Base-by-base conservation (phyloP, 768 basidiomycete genomes). In the Mycena polygramma region DNA sequence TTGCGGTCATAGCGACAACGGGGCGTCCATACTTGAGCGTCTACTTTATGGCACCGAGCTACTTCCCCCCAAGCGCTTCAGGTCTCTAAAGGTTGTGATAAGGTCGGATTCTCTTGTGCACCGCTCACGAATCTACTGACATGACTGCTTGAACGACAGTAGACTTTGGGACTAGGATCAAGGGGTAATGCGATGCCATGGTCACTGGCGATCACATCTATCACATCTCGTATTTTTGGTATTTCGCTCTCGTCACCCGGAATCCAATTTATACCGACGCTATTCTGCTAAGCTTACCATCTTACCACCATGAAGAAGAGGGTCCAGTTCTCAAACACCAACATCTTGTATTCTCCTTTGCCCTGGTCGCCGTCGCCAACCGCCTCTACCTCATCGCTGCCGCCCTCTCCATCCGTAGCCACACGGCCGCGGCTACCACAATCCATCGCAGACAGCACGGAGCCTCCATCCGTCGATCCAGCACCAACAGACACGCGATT, bases 291-390 rank as follows among this genome's bases (percentile, higher is more conserved):
- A 30, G 41, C 15, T 30, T 36, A 58, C 39, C 19, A 4, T 49
- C 64, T 35, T 45, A 8, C 54, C 53, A 59, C 57, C 35, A 60
- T 60, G 70, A 66, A 41, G 63, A 73, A 69, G 59, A 69, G 30
- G 30, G 72, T 73, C 41, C 72, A 70, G 6, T 73, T 73, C 57
- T 70, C 72, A 13, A 57, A 6, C 26, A 67, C 61, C 35, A 73
- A 73, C 61, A 41, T 68, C 57, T 14, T 70, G 54, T 73, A 73
- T 49, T 73, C 72, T 1, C 72, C 72, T 1, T 43, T 73, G 6
- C 63, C 68, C 2, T 70, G 68, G 72, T 70, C 68, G 45, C 45
- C 45, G 13, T 46, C 45, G 7, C 61, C 65, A 9, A 52, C 17
- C 22, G 54, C 60, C 55, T 66, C 57, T 17, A 54, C 66, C 19